A percentile compares a stretch with the other conserved stretches of the same genome.
Conservation (phyloP, 1,284 basidiomycete species). For the Ustilago crameri region DNA sequence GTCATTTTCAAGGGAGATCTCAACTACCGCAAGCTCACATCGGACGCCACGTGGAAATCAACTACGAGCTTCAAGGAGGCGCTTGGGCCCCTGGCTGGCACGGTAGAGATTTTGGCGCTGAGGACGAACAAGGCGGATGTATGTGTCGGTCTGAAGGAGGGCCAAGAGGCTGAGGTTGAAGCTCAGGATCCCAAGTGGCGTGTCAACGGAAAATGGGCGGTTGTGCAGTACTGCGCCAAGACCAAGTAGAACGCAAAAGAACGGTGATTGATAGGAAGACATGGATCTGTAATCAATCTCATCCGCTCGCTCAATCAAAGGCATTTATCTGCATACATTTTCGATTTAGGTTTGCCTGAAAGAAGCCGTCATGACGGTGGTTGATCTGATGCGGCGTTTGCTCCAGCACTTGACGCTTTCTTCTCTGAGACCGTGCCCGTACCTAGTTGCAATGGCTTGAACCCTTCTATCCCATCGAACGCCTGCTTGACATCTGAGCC, state of each 20-base stretch:
- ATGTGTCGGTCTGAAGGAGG: conserved; percentile 59
- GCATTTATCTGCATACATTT: too few relatives aligned
- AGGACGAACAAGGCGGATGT: conserved; percentile 93
- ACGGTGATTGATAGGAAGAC: background rate
- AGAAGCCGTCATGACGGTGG: conserved; percentile 20
- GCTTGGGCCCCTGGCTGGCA: conserved; percentile 77
- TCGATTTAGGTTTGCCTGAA: too few relatives aligned
- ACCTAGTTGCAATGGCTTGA: conserved; percentile 26
- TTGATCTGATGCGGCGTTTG: background rate
- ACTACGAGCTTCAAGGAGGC: conserved; percentile 82
- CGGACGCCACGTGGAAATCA: conserved; percentile 87
- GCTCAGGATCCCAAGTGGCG: conserved; percentile 59
- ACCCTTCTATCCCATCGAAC: background rate
- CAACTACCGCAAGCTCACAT: conserved; percentile 77
- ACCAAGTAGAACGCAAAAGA: conserved; percentile 20
- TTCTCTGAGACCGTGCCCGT: background rate
- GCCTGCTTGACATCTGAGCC: conserved; percentile 25
- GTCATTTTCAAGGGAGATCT: conserved; percentile 97
- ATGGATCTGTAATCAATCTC: background rate
- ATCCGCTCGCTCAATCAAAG: background rate
- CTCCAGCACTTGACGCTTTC: background rate
- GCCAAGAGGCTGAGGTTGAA: conserved; percentile 48
- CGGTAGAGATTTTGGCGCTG: conserved; percentile 83
- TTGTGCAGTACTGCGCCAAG: conserved; percentile 50
- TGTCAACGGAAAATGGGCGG: conserved; percentile 61